Conservation (phyloP, 2,329 filamentous ascomycete genomes). For the Diaporthe sp. region DNA sequence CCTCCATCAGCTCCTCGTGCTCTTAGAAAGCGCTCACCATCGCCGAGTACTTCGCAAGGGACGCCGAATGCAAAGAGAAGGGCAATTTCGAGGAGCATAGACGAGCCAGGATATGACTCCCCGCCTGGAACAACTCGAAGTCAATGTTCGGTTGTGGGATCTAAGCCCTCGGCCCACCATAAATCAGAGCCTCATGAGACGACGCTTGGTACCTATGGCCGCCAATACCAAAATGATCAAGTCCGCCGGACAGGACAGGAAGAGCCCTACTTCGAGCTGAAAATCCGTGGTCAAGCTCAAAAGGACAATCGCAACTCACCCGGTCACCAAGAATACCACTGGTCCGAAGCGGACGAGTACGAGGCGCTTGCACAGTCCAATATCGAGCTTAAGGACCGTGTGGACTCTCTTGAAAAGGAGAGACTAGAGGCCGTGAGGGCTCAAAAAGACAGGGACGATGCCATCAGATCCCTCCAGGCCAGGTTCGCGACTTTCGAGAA, state of each 20-base stretch:
- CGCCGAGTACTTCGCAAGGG: background rate
- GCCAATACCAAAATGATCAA: background rate
- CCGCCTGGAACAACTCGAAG: background rate
- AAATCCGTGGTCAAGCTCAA: conserved; percentile 6
- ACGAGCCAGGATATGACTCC: background rate
- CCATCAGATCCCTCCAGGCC: conserved; percentile 1
- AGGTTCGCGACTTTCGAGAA: conserved; percentile 11
- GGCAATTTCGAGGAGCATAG: background rate
- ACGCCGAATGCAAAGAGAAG: conserved; percentile 26
- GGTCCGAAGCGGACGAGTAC: too few relatives aligned
- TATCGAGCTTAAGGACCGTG: background rate
- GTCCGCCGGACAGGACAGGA: background rate
- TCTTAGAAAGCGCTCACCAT: conserved; percentile 32
- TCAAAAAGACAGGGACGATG: background rate
- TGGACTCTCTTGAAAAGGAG: conserved; percentile 17
- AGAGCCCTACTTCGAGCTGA: background rate
- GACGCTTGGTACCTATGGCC: background rate
- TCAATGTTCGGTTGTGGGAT: background rate
- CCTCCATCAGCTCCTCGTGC: background rate
- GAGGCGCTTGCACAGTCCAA: background rate
- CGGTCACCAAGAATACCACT: background rate
- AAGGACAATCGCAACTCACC: background rate
- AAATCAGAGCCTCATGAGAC: background rate
- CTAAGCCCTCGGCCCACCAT: background rate
- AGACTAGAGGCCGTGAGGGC: background rate